Evolutionary conservation across 2,329 filamentous ascomycete genomes (phyloP).

Genomic region (Aspergillus pseudotamarii): DNA sequence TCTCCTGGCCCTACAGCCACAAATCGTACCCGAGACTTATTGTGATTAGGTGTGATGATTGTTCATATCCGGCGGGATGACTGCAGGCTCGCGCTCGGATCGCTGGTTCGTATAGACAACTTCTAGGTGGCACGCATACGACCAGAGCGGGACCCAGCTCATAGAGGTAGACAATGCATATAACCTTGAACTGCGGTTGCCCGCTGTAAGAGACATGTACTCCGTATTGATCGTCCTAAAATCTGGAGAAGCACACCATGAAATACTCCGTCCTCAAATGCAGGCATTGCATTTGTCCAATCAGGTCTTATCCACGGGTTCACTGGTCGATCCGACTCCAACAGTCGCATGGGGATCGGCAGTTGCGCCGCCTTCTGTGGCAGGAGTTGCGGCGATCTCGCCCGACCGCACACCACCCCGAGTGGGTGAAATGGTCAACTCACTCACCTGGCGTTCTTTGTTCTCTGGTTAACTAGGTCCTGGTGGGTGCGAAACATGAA

Average conservation of each 20-base stretch:
- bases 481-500: neutral
- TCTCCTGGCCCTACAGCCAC: neutral
- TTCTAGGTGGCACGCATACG: neutral
- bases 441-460: constrained; percentile 36
- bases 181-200: neutral
- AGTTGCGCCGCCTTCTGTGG: constrained; percentile 12
- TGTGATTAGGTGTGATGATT: neutral
- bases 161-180: neutral
- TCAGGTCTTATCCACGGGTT: constrained; percentile 27
- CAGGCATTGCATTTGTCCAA: constrained; percentile 3
- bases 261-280: neutral
- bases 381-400: constrained; percentile 7
- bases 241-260: neutral
- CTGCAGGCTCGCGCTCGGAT: neutral
- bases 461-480: neutral
- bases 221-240: constrained; percentile 1
- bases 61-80: neutral
- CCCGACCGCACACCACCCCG: constrained; percentile 7
- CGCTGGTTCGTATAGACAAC: neutral
- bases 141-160: neutral
- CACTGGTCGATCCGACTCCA: constrained; percentile 18
- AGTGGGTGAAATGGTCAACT: constrained; percentile 25
- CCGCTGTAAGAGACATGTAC: constrained; percentile 1
- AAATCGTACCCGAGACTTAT: neutral
- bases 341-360: constrained; percentile 14